Conservation (phyloP, 352 stramenopile genomes). For the Elongisporangium prolatum region DNA sequence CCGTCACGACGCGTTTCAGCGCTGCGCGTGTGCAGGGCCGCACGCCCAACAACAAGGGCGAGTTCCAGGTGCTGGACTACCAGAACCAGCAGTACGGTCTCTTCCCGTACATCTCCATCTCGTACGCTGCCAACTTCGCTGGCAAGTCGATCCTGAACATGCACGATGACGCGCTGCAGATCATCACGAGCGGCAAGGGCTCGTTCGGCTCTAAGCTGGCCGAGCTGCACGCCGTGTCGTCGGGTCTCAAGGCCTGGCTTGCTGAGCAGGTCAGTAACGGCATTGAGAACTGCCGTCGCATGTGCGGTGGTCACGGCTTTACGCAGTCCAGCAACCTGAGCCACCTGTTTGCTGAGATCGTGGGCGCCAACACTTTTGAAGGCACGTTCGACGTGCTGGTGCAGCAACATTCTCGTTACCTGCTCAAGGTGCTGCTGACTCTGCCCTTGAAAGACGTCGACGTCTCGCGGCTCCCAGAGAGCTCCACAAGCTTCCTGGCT, state of each 20-base stretch:
- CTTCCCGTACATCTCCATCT: slow-evolving; percentile 34
- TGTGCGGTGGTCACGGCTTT: slow-evolving; percentile 20
- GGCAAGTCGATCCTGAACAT: slow-evolving; percentile 12
- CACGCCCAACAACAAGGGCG: slow-evolving; percentile 16
- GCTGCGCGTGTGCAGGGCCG: slow-evolving; percentile 21
- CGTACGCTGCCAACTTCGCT: slow-evolving; percentile 24
- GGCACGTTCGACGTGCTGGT: slow-evolving; percentile 70
- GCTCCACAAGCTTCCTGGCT: slow-evolving; percentile 25
- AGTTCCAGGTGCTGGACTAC: slow-evolving; percentile 27
- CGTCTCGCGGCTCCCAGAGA: neutral
- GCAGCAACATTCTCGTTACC: slow-evolving; percentile 54
- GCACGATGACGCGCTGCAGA: slow-evolving; percentile 17
- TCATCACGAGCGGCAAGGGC: slow-evolving; percentile 12
- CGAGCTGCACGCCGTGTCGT: slow-evolving; percentile 32
- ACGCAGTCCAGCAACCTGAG: slow-evolving; percentile 11
- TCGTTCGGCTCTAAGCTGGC: slow-evolving; percentile 22
- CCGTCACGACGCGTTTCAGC: slow-evolving; percentile 24
- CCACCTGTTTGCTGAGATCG: slow-evolving; percentile 18
- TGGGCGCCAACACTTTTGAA: slow-evolving; percentile 56
- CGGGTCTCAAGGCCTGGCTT: slow-evolving; percentile 38
- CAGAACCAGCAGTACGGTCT: no score
- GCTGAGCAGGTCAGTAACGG: slow-evolving; percentile 24
- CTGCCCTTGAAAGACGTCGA: slow-evolving; percentile 8
- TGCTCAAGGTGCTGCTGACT: slow-evolving; percentile 35
- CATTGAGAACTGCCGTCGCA: slow-evolving; percentile 25